phyloP scores from a whole-genome alignment of 108 stramenopile genomes.

The Aurantiochytrium sp. region DNA sequence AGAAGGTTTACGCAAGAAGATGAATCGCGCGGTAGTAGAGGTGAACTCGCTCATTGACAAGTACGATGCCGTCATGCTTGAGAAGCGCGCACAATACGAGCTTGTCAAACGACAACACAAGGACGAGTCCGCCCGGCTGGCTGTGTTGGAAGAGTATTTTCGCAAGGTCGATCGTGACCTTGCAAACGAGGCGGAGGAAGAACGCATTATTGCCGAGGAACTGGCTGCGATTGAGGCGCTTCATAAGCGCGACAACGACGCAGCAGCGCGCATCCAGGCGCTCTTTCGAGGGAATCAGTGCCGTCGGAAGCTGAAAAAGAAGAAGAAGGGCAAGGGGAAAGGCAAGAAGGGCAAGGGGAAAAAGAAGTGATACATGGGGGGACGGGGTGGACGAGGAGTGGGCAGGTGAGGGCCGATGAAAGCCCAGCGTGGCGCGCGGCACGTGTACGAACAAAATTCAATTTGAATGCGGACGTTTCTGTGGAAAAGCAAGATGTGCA shows the following conservation, averaged over 20 bases:
- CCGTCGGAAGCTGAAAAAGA: not conserved
- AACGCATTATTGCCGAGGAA: not conserved
- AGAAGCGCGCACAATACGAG: not conserved
- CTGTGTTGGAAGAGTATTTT: not conserved
- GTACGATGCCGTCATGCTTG: not conserved
- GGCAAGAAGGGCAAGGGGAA: constrained; percentile 10
- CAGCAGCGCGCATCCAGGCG: constrained; percentile 3
- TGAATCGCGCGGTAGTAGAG: not conserved
- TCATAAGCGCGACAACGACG: not conserved
- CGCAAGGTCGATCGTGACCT: not conserved
- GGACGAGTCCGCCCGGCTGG: not conserved
- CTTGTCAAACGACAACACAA: not conserved
- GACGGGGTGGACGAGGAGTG: not conserved
- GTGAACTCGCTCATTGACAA: not conserved
- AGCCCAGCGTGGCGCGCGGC: not conserved
- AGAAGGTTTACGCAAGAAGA: not conserved
- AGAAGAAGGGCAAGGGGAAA: not conserved
- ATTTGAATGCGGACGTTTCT: too few relatives aligned
- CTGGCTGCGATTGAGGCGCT: not conserved
- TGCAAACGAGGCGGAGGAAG: constrained; percentile 4
- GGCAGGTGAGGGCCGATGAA: not conserved
- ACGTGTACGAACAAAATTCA: too few relatives aligned
- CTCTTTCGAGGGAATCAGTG: not conserved
- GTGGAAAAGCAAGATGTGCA: too few relatives aligned
- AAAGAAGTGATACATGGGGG: not conserved